Evolutionary conservation across 768 basidiomycete genomes (phyloP).

Genomic region (Inosperma sp.): DNA sequence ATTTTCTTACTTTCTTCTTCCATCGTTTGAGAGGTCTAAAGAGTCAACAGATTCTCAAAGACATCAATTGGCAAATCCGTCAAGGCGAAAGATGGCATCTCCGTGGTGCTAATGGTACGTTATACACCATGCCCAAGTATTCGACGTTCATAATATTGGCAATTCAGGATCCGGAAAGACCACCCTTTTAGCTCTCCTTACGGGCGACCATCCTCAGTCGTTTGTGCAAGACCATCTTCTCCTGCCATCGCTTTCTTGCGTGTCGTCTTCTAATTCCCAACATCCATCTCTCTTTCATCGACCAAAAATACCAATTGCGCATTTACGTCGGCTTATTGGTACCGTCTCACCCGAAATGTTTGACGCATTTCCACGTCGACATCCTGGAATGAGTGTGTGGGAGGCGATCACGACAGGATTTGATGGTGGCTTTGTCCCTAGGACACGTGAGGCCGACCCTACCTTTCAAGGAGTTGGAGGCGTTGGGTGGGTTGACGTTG

Average conservation of each 20-base stretch:
- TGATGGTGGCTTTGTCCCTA: conserved; percentile 72
- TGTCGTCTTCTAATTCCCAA: conserved; percentile 30
- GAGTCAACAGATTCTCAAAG: conserved; percentile 58
- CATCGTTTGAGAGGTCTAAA: not conserved
- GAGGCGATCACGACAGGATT: conserved; percentile 88
- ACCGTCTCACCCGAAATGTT: conserved; percentile 86
- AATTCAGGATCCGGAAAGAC: conserved; percentile 86
- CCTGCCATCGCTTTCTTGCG: conserved; percentile 41
- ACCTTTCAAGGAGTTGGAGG: conserved; percentile 36
- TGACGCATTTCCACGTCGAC: conserved; percentile 80
- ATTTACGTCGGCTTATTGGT: conserved; percentile 64
- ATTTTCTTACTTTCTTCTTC: conserved; percentile 10
- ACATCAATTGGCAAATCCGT: conserved; percentile 78
- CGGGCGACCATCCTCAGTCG: conserved; percentile 94
- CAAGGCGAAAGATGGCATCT: conserved; percentile 89
- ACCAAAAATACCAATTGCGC: conserved; percentile 58
- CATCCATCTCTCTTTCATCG: conserved; percentile 46
- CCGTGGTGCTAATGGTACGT: conserved; percentile 77
- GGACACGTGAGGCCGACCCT: conserved; percentile 13
- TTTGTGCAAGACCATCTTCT: conserved; percentile 59
- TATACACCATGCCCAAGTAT: not conserved
- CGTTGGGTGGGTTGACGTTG: conserved; percentile 41
- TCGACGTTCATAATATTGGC: not conserved
- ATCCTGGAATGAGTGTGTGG: conserved; percentile 58
- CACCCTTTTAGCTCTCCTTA: conserved; percentile 83